A percentile compares a stretch with the other conserved stretches of the same genome.
Evolutionary conservation across 139 green algal genomes (phyloP).

Genomic region (Edaphochlamys debaryana): DNA sequence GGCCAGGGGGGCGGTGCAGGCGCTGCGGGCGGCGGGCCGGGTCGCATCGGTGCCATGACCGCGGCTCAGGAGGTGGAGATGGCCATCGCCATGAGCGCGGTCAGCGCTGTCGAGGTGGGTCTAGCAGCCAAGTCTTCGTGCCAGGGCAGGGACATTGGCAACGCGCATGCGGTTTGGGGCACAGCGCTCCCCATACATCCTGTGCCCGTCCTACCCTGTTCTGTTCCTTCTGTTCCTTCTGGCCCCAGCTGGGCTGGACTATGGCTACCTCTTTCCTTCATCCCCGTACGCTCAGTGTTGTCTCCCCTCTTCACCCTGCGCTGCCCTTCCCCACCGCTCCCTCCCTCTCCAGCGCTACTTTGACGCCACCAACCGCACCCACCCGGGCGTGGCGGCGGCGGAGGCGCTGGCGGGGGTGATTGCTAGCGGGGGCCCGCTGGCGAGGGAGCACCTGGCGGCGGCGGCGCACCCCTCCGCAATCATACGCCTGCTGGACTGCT

Average conservation of each 20-base stretch:
- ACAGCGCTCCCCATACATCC: too few species aligned
- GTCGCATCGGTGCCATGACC: background rate
- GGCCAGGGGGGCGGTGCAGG: background rate
- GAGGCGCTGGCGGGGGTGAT: slow-evolving; percentile 13
- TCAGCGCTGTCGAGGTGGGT: slow-evolving; percentile 4
- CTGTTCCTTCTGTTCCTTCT: too few species aligned
- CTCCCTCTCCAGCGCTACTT: slow-evolving; percentile 29
- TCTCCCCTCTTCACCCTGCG: too few species aligned
- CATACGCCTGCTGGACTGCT: background rate
- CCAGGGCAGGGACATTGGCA: too few species aligned
- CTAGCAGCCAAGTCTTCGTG: too few species aligned
- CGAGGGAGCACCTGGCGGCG: slow-evolving; percentile 13
- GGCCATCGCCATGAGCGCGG: background rate
- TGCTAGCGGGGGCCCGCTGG: background rate
- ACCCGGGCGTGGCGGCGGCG: slow-evolving; percentile 15
- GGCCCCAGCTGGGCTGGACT: too few species aligned
- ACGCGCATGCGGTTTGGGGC: too few species aligned
- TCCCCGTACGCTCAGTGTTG: too few species aligned
- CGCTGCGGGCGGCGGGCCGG: background rate
- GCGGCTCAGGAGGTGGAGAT: slow-evolving; percentile 1
- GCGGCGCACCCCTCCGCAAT: background rate
- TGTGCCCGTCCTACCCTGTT: too few species aligned
- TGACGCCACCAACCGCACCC: background rate
- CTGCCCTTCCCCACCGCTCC: too few species aligned
- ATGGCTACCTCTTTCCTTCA: too few species aligned